These are phyloP conservation scores for Stereocaulon alpinum DNA, from an alignment of 495 filamentous ascomycete genomes.

Conservation along the genomic window DNA sequence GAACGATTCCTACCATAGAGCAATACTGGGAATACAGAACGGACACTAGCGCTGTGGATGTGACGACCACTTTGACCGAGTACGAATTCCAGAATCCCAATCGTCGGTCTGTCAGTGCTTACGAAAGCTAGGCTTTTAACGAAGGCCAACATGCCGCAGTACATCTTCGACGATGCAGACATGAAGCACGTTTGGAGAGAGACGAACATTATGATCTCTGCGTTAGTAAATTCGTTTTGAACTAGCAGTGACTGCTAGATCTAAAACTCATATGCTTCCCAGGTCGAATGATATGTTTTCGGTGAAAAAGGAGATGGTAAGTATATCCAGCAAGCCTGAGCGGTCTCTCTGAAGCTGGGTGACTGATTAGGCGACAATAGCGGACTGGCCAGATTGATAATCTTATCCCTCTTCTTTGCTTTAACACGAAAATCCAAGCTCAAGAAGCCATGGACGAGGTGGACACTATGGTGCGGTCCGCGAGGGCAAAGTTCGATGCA, in stretches of 20 bases:
- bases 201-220: neutral
- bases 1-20: neutral
- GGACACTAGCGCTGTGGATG: neutral
- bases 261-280: neutral
- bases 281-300: conserved; percentile 5
- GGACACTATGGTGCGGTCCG: neutral
- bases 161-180: neutral
- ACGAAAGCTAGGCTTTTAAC: neutral
- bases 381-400: neutral
- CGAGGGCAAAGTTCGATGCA: neutral
- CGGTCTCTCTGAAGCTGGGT: no score
- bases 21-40: neutral
- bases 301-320: conserved; percentile 1
- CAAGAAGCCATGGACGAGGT: neutral
- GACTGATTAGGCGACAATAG: neutral
- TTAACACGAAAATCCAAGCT: neutral
- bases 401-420: neutral
- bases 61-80: neutral
- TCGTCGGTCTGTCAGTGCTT: neutral
- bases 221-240: neutral
- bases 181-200: conserved; percentile 5
- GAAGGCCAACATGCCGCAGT: neutral
- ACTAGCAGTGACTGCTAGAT: no score
- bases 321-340: neutral
- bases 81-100: neutral